phyloP scores from a whole-genome alignment of 179 eudicot genomes.

The Drosera spatulata region DNA sequence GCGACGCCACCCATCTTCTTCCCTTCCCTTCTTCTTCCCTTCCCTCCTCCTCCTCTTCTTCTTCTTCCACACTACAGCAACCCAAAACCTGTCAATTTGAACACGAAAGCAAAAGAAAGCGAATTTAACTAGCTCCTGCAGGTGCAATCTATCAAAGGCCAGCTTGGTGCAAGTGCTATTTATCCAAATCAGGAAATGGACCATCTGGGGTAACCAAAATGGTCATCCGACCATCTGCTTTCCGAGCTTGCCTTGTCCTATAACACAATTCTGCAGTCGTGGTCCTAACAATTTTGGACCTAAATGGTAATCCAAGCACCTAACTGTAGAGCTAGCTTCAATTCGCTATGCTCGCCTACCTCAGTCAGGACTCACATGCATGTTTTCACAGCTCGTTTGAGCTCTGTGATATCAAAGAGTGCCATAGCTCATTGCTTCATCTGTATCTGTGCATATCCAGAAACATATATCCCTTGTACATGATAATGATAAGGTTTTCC shows the following conservation, averaged over 20 bases:
- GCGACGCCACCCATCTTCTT: conserved; percentile 26
- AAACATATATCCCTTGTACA: no score
- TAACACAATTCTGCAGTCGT: not conserved
- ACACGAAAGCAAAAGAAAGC: not conserved
- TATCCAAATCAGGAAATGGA: not conserved
- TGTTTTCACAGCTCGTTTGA: no score
- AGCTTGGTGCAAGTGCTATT: not conserved
- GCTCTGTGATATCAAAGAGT: no score
- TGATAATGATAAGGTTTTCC: no score
- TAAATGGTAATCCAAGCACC: no score
- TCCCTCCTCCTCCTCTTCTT: not conserved
- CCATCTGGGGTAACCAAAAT: not conserved
- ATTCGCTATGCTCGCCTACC: no score
- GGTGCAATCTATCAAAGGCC: no score
- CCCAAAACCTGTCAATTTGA: not conserved
- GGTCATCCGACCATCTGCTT: not conserved
- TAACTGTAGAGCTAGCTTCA: no score
- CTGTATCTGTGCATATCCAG: no score
- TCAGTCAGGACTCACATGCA: no score
- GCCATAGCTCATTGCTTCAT: no score
- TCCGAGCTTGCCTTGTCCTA: not conserved
- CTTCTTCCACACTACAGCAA: not conserved
- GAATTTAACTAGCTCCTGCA: not conserved
- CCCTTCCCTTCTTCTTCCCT: not conserved
- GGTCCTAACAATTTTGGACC: not conserved